phyloP scores from a whole-genome alignment of 2,329 filamentous ascomycete genomes.

The Amauroascus verrucosus region DNA sequence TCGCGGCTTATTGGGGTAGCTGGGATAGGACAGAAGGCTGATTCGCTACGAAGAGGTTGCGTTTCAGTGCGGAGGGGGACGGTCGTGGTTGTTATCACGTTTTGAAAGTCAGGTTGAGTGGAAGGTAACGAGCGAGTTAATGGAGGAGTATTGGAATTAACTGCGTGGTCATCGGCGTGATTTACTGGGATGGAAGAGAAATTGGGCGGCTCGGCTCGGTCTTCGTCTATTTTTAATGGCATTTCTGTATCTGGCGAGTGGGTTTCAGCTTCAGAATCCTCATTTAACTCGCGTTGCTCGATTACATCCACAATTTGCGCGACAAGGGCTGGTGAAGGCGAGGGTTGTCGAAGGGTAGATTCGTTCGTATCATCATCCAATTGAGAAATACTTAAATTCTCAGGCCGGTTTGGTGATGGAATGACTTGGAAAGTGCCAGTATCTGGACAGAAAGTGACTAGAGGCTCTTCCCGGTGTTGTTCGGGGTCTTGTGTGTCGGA shows the following conservation, averaged over 20 bases:
- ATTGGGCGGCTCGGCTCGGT: neutral
- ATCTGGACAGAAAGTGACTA: slow-evolving; percentile 35
- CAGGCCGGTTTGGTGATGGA: slow-evolving; percentile 24
- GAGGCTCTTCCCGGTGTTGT: slow-evolving; percentile 23
- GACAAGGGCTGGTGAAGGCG: neutral
- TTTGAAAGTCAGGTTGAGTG: slow-evolving; percentile 11
- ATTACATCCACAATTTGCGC: neutral
- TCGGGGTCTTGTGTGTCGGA: neutral
- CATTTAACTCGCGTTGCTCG: neutral
- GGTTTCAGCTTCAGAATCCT: neutral
- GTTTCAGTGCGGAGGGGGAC: slow-evolving; percentile 27
- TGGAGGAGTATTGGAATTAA: neutral
- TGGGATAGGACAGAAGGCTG: slow-evolving; percentile 24
- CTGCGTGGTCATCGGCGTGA: neutral
- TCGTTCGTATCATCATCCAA: neutral
- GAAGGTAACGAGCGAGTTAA: neutral
- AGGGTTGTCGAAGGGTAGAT: neutral
- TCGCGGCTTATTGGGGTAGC: slow-evolving; percentile 40
- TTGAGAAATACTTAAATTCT: neutral
- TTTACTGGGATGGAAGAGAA: neutral
- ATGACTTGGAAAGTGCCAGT: slow-evolving; percentile 37
- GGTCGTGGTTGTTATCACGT: slow-evolving; percentile 23
- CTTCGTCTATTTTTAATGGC: neutral
- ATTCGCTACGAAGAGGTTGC: slow-evolving; percentile 14
- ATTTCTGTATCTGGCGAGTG: neutral